Conservation (phyloP, 352 stramenopile species). For the Phytophthora europaea region DNA sequence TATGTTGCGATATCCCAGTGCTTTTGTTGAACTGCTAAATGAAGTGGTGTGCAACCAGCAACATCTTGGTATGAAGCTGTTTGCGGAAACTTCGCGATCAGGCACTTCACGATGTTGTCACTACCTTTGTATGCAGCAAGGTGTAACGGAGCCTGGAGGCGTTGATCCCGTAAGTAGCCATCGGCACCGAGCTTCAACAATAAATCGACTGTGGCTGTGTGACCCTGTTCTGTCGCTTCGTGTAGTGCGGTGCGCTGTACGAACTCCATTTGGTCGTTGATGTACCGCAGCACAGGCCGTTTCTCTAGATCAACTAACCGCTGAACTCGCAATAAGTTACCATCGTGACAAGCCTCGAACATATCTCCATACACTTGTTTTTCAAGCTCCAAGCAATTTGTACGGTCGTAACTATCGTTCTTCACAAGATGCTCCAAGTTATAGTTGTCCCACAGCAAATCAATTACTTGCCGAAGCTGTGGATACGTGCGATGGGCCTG, state of each 20-base stretch:
- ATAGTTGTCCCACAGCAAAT: conserved; percentile 72
- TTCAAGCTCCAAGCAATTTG: conserved; percentile 56
- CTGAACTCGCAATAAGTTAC: conserved; percentile 68
- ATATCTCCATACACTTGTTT: conserved; percentile 68
- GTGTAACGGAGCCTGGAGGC: conserved; percentile 54
- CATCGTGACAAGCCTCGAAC: conserved; percentile 57
- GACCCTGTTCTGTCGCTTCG: conserved; percentile 68
- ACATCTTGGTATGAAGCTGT: conserved; percentile 47
- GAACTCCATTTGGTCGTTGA: conserved; percentile 56
- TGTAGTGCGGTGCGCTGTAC: conserved; percentile 62
- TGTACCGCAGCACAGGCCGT: conserved; percentile 50
- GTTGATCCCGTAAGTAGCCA: conserved; percentile 63
- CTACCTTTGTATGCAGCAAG: conserved; percentile 56
- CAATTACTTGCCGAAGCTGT: conserved; percentile 71
- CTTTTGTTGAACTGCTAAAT: conserved; percentile 53
- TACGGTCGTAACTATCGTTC: conserved; percentile 42
- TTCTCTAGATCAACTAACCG: conserved; percentile 70
- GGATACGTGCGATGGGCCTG: conserved; percentile 48
- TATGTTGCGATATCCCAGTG: conserved; percentile 42
- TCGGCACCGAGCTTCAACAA: conserved; percentile 67
- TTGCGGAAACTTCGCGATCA: conserved; percentile 55
- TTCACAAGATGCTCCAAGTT: conserved; percentile 35
- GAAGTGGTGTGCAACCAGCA: conserved; percentile 56
- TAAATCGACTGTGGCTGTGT: conserved; percentile 65
- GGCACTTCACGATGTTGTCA: conserved; percentile 59